phyloP scores from a whole-genome alignment of 2,329 filamentous ascomycete genomes.

The Pyricularia pennisetigena region DNA sequence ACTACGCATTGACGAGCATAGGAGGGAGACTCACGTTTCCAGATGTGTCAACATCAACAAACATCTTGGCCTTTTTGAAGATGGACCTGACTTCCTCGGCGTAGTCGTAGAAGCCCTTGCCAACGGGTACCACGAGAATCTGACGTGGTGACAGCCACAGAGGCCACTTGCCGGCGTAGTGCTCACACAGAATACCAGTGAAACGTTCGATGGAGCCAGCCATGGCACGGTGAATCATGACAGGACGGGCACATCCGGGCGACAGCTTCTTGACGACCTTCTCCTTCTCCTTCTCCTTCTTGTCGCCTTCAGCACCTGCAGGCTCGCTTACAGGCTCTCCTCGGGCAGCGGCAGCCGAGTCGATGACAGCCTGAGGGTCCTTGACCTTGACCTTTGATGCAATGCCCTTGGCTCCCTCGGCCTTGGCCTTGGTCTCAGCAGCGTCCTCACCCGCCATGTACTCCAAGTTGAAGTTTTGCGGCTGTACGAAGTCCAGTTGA shows the following conservation, averaged over 20 bases:
- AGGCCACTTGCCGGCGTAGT: conserved; percentile 81
- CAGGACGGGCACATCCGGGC: conserved; percentile 65
- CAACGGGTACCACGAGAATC: conserved; percentile 69
- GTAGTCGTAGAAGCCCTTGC: conserved; percentile 62
- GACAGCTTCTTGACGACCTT: conserved; percentile 42
- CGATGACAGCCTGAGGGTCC: conserved; percentile 5
- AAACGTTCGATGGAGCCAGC: conserved; percentile 54
- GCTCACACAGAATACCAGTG: conserved; percentile 71
- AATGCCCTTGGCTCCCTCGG: conserved; percentile 9
- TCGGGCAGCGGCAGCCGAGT: background rate
- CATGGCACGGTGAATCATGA: conserved; percentile 85
- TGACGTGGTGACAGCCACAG: conserved; percentile 84
- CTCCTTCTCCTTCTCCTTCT: conserved; percentile 29
- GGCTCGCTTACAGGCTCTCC: background rate
- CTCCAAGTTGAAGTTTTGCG: conserved; percentile 77
- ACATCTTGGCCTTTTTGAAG: conserved; percentile 59
- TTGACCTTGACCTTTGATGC: conserved; percentile 6
- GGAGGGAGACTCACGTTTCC: conserved; percentile 38
- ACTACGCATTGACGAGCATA: background rate
- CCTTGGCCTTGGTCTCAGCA: conserved; percentile 23
- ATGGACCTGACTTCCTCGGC: conserved; percentile 62
- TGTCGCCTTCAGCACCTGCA: conserved; percentile 22
- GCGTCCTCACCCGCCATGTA: conserved; percentile 66
- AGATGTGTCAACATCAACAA: conserved; percentile 60
- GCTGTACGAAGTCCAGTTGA: conserved; percentile 83